Base-by-base conservation (phyloP, 345 rosid genomes). In the Salix purpurea region DNA sequence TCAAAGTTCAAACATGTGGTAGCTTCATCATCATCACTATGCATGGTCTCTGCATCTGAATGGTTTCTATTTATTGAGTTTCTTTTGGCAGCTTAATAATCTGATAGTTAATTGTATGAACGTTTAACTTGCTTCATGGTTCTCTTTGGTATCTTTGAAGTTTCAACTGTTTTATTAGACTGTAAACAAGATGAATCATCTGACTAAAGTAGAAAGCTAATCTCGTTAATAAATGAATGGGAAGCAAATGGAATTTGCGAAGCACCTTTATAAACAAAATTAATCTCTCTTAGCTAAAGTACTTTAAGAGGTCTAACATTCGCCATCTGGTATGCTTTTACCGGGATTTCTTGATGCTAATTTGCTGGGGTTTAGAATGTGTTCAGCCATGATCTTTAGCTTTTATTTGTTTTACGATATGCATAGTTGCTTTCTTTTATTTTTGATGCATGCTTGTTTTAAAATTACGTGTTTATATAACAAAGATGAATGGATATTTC, bases 401-500 rank as follows among this genome's bases (percentile, higher is more conserved):
- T 28, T 70, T 26, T 48, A 48, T 70, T 70, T 26, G 7, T 48
- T n/a, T 24, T 58, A 58, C 30, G 61, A 48, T 46, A 24, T 48
- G 61, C 30, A 9, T 28, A 34, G 5, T 9, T 44, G 60, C 37
- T 28, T 71, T 72, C 26, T 48, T 15, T 48, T 50, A 46, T 48
- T 50, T 58, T n/a, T 58, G 28, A 1, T 56, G 62, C 28, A 42
- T 24, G 26, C 28, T 5, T 50, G 39, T 16, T 52, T 65, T 76
- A n/a, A 68, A 42, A 64, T 19, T 11, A 52, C 42, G 26, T 44
- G 69, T 66, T 61, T 61, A 70, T 61, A 72, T 78, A 42, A 60
- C 74, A 62, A 77, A 46, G 42, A 58, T 23, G 62, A 24, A 10
- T n/a, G 28, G 13, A 58, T 58, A 9, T 66, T 50, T 28, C 40